Evolutionary conservation across 768 basidiomycete species (phyloP), one percentile per base, ranked within the genome.

Genomic region (Candolleomyces efflorescens): DNA sequence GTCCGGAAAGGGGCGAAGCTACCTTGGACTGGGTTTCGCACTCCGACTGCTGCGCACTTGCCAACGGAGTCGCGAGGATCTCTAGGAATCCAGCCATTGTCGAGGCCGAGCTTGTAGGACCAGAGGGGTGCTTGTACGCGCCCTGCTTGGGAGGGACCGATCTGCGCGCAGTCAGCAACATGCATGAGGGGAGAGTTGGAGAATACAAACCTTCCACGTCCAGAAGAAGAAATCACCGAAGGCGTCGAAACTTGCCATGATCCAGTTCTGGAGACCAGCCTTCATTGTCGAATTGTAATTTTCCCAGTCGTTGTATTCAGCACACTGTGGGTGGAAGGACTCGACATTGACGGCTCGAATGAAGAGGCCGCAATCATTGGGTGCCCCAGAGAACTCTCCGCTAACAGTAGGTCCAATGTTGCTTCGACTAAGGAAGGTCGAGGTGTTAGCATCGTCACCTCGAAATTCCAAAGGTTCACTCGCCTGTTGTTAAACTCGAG

Each of bases 371-470:
- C 90, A 90, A 53, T 82, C 76, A 64, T 87, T 90, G 63, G 76
- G 78, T 10, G 83, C 86, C 2, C 78, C 78, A 53, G 87, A 83
- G 70, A 87, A 93, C 70, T 95, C 93, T 44, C 90, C 93, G 0
- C 84, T 84, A 23, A 87, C 66, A 13, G 84, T 84, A 41, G 93
- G 71, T 10, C 93, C 93, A 63, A 92, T 90, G 36, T 62, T 60
- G 49, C 62, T 58, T 62, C 76, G 67, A 60, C 78, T 81, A 62
- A 32, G 32, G 3, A 3, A 27, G 9, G 48, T 48, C 26, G 45
- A 26, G 22, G 48, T 53, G 36, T 58, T 43, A 63, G 55, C 37
- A 58, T 43, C 23, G 60, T 32, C 59, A 53, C 53, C 54, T 79
- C 76, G 15, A 71, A 75, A 70, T 72, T 39, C 59, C 49, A n/a